Evolutionary conservation across 257 asterid genomes (phyloP).

Genomic region (Lithospermum erythrorhizon): DNA sequence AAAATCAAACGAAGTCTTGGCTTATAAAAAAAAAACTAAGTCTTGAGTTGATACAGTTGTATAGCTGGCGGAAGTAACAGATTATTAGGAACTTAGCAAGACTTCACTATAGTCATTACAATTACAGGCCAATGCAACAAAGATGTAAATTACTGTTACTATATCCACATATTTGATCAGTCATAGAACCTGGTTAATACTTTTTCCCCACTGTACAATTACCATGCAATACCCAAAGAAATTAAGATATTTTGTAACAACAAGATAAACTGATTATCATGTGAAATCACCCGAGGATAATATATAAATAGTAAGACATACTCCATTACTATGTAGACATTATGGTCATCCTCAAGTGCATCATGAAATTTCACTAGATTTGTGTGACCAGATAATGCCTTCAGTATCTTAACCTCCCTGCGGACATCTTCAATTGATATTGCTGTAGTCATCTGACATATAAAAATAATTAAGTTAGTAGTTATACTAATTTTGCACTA

Average conservation of each 20-base stretch:
- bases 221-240: too few relatives aligned
- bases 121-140: background rate
- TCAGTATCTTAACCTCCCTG: conserved; percentile 82
- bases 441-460: conserved; percentile 88
- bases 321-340: conserved; percentile 88
- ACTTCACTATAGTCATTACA: background rate
- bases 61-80: background rate
- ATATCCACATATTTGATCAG: background rate
- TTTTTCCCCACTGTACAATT: background rate
- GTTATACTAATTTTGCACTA: background rate
- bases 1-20: background rate
- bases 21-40: background rate
- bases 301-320: conserved; percentile 19
- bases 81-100: background rate
- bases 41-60: background rate
- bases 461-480: conserved; percentile 1
- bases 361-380: conserved; percentile 64
- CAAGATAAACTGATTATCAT: too few relatives aligned
- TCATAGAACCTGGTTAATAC: too few relatives aligned
- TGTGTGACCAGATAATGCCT: conserved; percentile 61
- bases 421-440: conserved; percentile 83
- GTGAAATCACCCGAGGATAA: conserved; percentile 4
- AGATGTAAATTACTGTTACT: background rate
- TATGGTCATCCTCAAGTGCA: conserved; percentile 60
- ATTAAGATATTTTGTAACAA: too few relatives aligned